These are phyloP conservation scores for Microsporum audouinii DNA, from an alignment of 2,329 filamentous ascomycete genomes.

Conservation along the genomic window DNA sequence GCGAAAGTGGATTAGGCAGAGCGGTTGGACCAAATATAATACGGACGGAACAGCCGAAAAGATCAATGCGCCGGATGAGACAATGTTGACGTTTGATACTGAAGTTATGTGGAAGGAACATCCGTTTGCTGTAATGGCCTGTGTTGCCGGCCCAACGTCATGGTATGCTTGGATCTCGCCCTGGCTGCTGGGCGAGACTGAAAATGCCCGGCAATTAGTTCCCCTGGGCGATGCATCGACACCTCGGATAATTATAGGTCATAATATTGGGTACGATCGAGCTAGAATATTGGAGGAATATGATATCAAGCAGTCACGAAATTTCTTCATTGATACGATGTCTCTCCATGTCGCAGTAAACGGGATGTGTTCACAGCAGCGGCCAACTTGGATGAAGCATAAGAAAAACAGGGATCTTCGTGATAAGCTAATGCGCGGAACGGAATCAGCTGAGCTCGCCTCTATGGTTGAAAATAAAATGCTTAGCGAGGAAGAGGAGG, in stretches of 20 bases:
- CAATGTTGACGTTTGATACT: conserved; percentile 83
- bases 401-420: conserved; percentile 77
- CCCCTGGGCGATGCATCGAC: conserved; percentile 67
- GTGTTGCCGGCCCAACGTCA: conserved; percentile 72
- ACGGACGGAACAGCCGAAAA: conserved; percentile 59
- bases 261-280: conserved; percentile 92
- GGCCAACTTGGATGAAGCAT: conserved; percentile 95
- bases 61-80: conserved; percentile 66
- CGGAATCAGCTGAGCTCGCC: conserved; percentile 58
- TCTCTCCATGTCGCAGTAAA: conserved; percentile 95
- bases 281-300: conserved; percentile 87
- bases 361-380: conserved; percentile 94
- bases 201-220: conserved; percentile 67
- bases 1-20: conserved; percentile 63
- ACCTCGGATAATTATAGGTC: conserved; percentile 72
- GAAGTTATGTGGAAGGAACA: conserved; percentile 95
- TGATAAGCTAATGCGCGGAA: conserved; percentile 64
- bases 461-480: conserved; percentile 56
- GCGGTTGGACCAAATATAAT: conserved; percentile 92
- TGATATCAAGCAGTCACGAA: conserved; percentile 65
- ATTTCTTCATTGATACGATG: conserved; percentile 93
- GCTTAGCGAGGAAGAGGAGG: conserved; percentile 72
- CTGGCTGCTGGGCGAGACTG: conserved; percentile 76
- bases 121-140: conserved; percentile 92
- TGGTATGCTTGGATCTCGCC: conserved; percentile 99